phyloP scores from a whole-genome alignment of 495 filamentous ascomycete genomes.

The Glutinoglossum americanum region DNA sequence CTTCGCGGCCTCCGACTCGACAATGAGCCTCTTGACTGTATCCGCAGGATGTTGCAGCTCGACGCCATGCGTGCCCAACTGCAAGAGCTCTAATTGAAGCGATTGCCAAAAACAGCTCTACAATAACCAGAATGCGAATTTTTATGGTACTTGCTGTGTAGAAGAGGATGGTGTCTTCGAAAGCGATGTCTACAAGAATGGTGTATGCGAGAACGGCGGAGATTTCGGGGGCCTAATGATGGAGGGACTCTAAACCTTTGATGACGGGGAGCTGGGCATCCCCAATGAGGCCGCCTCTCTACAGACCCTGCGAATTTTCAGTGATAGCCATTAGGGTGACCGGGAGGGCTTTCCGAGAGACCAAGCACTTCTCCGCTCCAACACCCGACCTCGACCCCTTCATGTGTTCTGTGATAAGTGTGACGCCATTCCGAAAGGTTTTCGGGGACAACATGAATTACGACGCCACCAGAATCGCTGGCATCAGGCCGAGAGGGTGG shows the following conservation, averaged over 20 bases:
- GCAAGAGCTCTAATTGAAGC: conserved; percentile 1
- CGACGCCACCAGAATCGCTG: not conserved
- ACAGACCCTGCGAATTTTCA: too few relatives aligned
- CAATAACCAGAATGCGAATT: not conserved
- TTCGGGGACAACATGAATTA: not conserved
- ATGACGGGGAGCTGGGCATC: not conserved
- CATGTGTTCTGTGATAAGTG: not conserved
- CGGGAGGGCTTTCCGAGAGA: too few relatives aligned
- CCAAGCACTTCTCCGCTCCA: too few relatives aligned
- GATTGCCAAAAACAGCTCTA: conserved; percentile 13
- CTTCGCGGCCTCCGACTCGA: not conserved
- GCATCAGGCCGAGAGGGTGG: not conserved
- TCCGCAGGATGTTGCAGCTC: not conserved
- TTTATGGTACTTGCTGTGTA: not conserved
- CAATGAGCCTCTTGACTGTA: not conserved
- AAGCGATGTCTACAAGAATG: too few relatives aligned
- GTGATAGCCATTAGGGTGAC: too few relatives aligned
- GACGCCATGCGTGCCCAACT: not conserved
- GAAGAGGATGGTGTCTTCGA: not conserved
- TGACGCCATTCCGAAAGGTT: not conserved
- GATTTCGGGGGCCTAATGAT: not conserved
- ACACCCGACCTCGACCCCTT: too few relatives aligned
- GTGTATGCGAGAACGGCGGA: not conserved
- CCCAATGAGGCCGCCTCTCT: too few relatives aligned
- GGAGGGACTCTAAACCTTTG: not conserved